Percentiles rank a stretch among this genome's conserved stretches.
Conservation (phyloP, 1,284 basidiomycete species). For the Cryptococcus wingfieldii region DNA sequence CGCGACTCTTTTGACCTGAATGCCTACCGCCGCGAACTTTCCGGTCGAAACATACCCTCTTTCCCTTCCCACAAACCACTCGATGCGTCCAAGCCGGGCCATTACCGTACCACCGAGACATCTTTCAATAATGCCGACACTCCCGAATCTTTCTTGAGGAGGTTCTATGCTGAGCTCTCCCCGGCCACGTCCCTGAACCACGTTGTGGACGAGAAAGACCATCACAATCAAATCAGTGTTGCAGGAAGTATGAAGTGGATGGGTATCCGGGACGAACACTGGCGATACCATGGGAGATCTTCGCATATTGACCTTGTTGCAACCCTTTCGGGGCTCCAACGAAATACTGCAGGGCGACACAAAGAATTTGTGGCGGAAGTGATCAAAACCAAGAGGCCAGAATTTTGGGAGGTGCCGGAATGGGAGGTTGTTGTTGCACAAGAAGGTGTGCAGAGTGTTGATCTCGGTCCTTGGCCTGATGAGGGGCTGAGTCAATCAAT, state of each 20-base stretch:
- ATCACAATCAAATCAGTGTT: conserved; percentile 14
- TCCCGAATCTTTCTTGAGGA: conserved; percentile 11
- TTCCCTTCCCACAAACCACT: too few species aligned
- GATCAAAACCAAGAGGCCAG: conserved; percentile 26
- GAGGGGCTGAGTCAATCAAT: conserved; percentile 59
- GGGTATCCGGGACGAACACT: conserved; percentile 40
- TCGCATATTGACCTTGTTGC: conserved; percentile 62
- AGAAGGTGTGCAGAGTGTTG: conserved; percentile 31
- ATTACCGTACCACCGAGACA: too few species aligned
- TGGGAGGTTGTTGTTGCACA: conserved; percentile 46
- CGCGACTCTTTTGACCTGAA: too few species aligned
- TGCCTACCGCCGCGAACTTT: too few species aligned
- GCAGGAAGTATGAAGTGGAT: conserved; percentile 32
- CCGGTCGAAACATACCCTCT: too few species aligned
- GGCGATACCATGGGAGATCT: conserved; percentile 67
- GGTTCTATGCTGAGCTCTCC: conserved; percentile 28
- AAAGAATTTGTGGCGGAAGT: conserved; percentile 28
- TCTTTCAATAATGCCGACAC: too few species aligned
- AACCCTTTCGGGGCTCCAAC: conserved; percentile 62
- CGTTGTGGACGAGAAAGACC: conserved; percentile 21
- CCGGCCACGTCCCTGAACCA: conserved; percentile 33
- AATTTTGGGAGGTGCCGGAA: conserved; percentile 46
- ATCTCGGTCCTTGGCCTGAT: conserved; percentile 43
- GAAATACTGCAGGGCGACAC: not conserved
- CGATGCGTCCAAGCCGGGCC: too few species aligned